Conservation (phyloP, 1,284 basidiomycete genomes). For the Pyrrhoderma noxium region DNA sequence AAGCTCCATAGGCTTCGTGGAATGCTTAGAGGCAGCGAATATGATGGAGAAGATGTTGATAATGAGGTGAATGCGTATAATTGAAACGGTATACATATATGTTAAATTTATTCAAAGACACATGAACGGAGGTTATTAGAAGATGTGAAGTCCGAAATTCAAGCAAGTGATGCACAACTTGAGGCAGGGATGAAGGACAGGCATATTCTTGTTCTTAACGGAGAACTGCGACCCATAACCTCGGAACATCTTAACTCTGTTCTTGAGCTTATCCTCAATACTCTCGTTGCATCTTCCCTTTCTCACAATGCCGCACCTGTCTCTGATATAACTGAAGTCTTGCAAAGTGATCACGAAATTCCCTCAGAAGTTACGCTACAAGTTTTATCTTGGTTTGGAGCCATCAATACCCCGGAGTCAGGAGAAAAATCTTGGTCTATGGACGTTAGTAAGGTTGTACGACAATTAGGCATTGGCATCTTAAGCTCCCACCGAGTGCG, state of each 20-base stretch:
- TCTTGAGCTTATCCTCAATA: conserved; percentile 66
- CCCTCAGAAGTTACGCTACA: conserved; percentile 52
- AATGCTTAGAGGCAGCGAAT: conserved; percentile 58
- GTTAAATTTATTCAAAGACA: background rate
- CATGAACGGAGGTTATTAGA: conserved; percentile 36
- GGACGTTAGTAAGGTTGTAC: conserved; percentile 49
- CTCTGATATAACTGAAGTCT: conserved; percentile 44
- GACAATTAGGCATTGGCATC: conserved; percentile 66
- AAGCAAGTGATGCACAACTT: conserved; percentile 74
- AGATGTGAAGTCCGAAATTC: conserved; percentile 57
- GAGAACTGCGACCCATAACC: conserved; percentile 62
- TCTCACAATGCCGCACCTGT: conserved; percentile 42
- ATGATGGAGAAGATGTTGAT: conserved; percentile 44
- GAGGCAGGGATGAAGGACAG: conserved; percentile 52
- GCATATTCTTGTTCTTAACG: conserved; percentile 66
- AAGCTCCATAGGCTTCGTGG: conserved; percentile 60
- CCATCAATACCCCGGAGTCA: conserved; percentile 25
- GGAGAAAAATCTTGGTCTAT: conserved; percentile 50
- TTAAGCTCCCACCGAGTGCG: conserved; percentile 57
- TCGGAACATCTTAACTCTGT: conserved; percentile 58
- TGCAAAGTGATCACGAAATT: conserved; percentile 73
- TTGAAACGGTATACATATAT: conserved; percentile 10
- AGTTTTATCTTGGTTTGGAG: conserved; percentile 77
- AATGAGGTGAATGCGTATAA: conserved; percentile 40
- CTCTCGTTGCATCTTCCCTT: conserved; percentile 53